phyloP scores from a whole-genome alignment of 805 yeast genomes.

The Cyberlindnera galapagoensis region DNA sequence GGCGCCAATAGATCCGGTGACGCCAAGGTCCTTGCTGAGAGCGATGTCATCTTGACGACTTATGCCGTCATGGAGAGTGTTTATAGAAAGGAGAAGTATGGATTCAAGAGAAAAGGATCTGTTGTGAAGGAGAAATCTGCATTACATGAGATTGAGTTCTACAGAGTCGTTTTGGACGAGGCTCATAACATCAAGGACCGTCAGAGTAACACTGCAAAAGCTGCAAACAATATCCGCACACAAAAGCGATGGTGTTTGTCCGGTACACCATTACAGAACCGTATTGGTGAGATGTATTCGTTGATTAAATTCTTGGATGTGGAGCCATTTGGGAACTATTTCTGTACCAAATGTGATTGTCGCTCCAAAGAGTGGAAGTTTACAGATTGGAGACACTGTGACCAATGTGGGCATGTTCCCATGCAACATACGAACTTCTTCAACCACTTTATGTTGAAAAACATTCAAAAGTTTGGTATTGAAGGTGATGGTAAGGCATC shows the following conservation, averaged over 20 bases:
- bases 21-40: constrained; percentile 45
- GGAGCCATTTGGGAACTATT: constrained; percentile 83
- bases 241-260: constrained; percentile 84
- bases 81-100: constrained; percentile 74
- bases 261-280: constrained; percentile 94
- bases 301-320: constrained; percentile 77
- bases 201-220: constrained; percentile 87
- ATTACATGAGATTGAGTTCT: constrained; percentile 68
- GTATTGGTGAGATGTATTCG: constrained; percentile 95
- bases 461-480: constrained; percentile 80
- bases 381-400: constrained; percentile 78
- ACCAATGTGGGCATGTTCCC: constrained; percentile 80
- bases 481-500: constrained; percentile 77
- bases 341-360: constrained; percentile 91
- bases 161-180: constrained; percentile 87
- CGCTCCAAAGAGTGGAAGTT: constrained; percentile 79
- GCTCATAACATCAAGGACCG: constrained; percentile 97
- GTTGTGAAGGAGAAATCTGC: constrained; percentile 68
- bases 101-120: constrained; percentile 70
- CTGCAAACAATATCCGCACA: constrained; percentile 70
- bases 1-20: constrained; percentile 70
- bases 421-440: constrained; percentile 95
- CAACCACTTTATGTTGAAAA: constrained; percentile 92
- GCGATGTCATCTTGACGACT: constrained; percentile 84
- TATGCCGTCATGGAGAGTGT: constrained; percentile 89